Evolutionary conservation across 108 stramenopile genomes (phyloP).

Genomic region (Nitzschia sp.): DNA sequence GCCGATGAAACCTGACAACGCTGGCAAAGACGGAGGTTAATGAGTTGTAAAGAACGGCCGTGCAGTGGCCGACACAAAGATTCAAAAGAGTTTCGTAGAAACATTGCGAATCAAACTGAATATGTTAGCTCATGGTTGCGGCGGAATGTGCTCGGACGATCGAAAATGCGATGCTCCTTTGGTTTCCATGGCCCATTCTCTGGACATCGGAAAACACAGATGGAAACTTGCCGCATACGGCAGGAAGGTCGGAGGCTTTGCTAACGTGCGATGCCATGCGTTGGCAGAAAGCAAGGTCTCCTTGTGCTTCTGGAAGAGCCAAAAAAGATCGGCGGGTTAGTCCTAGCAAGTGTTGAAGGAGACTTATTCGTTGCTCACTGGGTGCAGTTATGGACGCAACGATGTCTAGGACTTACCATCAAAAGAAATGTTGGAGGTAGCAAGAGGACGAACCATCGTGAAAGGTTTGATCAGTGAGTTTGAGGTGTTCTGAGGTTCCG

Average conservation of each 20-base stretch:
- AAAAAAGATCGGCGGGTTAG: slow-evolving; percentile 4
- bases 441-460: slow-evolving; percentile 10
- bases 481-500: no score
- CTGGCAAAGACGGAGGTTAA: no score
- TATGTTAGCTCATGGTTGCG: no score
- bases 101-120: no score
- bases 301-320: slow-evolving; percentile 6
- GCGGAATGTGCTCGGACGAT: no score
- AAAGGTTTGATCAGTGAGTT: no score
- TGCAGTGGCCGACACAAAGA: no score
- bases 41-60: no score
- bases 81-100: no score
- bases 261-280: slow-evolving; percentile 12
- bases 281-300: slow-evolving; percentile 21
- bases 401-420: slow-evolving; percentile 1
- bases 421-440: slow-evolving; percentile 2
- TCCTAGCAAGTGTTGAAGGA: background rate
- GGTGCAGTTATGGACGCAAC: no score
- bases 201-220: slow-evolving; percentile 16
- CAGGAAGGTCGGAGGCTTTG: slow-evolving; percentile 11
- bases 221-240: slow-evolving; percentile 17
- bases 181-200: slow-evolving; percentile 3
- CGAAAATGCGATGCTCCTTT: slow-evolving; percentile 29
- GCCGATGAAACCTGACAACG: no score
- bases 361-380: no score